Base-by-base conservation (phyloP, 257 asterid species). In the Agastache rugosa region DNA sequence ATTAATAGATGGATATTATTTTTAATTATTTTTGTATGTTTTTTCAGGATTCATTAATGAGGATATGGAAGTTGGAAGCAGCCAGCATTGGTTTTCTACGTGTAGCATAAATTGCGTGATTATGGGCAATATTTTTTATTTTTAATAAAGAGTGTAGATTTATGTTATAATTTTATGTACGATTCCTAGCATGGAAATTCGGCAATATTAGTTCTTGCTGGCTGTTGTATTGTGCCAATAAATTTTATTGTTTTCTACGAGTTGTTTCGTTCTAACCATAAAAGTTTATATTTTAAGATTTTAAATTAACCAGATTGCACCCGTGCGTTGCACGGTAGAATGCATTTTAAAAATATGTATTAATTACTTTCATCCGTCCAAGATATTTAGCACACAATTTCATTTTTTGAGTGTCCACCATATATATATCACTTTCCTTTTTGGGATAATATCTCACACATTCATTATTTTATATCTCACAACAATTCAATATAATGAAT, bases 11-110 rank as follows among this genome's bases (percentile, higher is more conserved):
- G 16, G 3, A 1, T 37, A 19, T 25, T 11, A 11, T 4, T 25
- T 4, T 31, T 4, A 17, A 20, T 11, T 37, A 8, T 37, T 7
- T 27, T 7, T 8, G 42, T 37, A 1, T 37, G 9, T 37, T 65
- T 19, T 65, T 29, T 45, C 81, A 77, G 81, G 19, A 53, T 70
- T 23, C 25, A 25, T 29, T 62, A 9, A 14, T 48, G 37, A 48
- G 31, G 4, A 35, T 20, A 25, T 14, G 69, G 79, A 48, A 19
- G 39, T 55, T 54, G 27, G 41, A 67, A 20, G 27, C 23, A 6
- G 44, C 23, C 56, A 8, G 34, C 50, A 31, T 63, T 11, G 2
- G 5, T 22, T 37, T 37, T 54, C n/a, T 29, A 31, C 23, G 12
- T 15, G 47, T 31, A 31, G 8, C 11, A 50, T 62, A 62, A n/a